Evolutionary conservation across 208 protist species (phyloP).

Genomic region (Acanthamoeba lenticulata): DNA sequence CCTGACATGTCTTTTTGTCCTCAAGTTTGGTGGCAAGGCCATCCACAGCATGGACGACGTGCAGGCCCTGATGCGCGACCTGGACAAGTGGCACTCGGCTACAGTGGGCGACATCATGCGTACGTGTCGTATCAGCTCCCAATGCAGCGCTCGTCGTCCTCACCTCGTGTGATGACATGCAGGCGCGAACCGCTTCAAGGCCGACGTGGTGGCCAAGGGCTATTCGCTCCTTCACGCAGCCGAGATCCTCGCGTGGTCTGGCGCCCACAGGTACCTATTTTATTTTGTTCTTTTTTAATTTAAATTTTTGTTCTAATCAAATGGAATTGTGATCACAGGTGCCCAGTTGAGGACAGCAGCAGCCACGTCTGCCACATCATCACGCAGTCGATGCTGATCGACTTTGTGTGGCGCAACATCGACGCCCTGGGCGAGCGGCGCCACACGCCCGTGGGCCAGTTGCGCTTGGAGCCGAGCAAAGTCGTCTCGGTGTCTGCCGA

Average conservation of each 20-base stretch:
- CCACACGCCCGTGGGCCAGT: neutral
- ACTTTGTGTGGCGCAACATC: neutral
- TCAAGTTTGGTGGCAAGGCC: neutral
- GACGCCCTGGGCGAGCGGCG: neutral
- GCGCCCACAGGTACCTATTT: neutral
- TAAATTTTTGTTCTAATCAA: neutral
- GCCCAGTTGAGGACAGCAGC: neutral
- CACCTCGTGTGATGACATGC: neutral
- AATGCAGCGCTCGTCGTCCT: no score
- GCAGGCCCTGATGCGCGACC: neutral
- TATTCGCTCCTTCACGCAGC: neutral
- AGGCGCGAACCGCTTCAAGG: neutral
- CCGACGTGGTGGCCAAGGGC: neutral
- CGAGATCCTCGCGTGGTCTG: neutral
- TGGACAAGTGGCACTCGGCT: neutral
- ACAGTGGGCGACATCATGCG: neutral
- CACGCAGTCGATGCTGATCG: slow-evolving; percentile 31
- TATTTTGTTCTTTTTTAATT: neutral
- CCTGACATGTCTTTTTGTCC: neutral
- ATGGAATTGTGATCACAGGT: neutral
- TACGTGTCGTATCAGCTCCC: neutral
- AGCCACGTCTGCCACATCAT: slow-evolving; percentile 19
- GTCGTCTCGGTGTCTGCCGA: neutral
- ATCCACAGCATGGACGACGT: neutral
- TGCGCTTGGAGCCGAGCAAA: neutral